Evolutionary conservation across 108 stramenopile species (phyloP).

Genomic region (Pseudonitzschia pungens): DNA sequence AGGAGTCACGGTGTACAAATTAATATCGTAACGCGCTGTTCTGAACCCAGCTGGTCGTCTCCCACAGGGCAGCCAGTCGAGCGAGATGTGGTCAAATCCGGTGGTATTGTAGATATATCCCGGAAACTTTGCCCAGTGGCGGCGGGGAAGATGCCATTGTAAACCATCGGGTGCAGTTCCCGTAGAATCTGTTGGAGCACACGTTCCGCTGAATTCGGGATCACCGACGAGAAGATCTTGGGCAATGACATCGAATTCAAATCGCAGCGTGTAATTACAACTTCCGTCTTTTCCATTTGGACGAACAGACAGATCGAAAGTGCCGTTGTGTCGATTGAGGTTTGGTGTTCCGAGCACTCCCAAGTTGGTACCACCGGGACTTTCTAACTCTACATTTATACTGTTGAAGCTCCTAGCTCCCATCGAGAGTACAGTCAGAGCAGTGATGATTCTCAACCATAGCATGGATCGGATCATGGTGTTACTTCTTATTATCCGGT

Average conservation of each 20-base stretch:
- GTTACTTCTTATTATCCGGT: not conserved
- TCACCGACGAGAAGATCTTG: not conserved
- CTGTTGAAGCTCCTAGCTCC: constrained; percentile 3
- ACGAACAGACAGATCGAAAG: constrained; percentile 13
- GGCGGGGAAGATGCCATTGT: constrained; percentile 23
- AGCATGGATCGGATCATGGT: constrained; percentile 3
- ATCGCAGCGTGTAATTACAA: not conserved
- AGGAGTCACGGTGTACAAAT: constrained; percentile 31
- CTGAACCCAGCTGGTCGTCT: constrained; percentile 10
- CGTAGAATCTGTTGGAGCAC: constrained; percentile 9
- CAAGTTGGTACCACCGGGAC: constrained; percentile 13
- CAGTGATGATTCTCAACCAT: constrained; percentile 13
- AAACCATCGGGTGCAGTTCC: constrained; percentile 24
- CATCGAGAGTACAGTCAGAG: constrained; percentile 11
- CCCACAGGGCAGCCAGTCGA: constrained; percentile 34
- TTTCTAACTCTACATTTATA: constrained; percentile 26
- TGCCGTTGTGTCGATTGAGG: constrained; percentile 10
- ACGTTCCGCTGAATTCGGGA: constrained; percentile 14
- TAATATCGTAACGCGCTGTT: constrained; percentile 28
- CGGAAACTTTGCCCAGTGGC: constrained; percentile 29
- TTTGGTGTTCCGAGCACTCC: constrained; percentile 20
- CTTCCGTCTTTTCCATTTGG: not conserved
- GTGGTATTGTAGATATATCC: constrained; percentile 29
- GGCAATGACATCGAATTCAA: not conserved
- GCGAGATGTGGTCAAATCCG: constrained; percentile 36